Evolutionary conservation across 2,329 filamentous ascomycete species (phyloP).

Genomic region (Metarhizium sp.): DNA sequence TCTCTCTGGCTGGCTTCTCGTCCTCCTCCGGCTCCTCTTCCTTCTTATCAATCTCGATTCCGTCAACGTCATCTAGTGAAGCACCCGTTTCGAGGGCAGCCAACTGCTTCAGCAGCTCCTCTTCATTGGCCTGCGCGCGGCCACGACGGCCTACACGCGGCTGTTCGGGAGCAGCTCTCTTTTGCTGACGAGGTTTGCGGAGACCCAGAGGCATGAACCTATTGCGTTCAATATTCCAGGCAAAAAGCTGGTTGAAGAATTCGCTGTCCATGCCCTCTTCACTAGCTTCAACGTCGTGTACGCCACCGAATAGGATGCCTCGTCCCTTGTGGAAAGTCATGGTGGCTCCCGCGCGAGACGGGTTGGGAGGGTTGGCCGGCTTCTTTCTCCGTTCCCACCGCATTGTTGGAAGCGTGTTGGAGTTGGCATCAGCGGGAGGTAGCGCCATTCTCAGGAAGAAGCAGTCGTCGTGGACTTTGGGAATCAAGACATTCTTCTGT

Average conservation of each 20-base stretch:
- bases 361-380: constrained; percentile 79
- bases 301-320: constrained; percentile 87
- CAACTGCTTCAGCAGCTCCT: constrained; percentile 79
- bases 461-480: constrained; percentile 87
- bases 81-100: constrained; percentile 74
- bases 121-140: constrained; percentile 83
- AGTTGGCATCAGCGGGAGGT: constrained; percentile 56
- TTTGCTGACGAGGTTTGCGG: constrained; percentile 60
- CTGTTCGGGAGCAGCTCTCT: constrained; percentile 44
- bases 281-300: constrained; percentile 83
- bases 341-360: constrained; percentile 75
- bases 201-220: constrained; percentile 80
- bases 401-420: constrained; percentile 59
- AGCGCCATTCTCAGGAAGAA: constrained; percentile 81
- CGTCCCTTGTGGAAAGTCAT: constrained; percentile 93
- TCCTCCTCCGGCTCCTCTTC: constrained; percentile 45
- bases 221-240: constrained; percentile 94
- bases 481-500: constrained; percentile 67
- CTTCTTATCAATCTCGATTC: constrained; percentile 40
- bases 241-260: constrained; percentile 87
- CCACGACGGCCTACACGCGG: constrained; percentile 52
- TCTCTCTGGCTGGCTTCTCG: constrained; percentile 48
- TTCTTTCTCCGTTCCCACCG: constrained; percentile 92
- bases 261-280: constrained; percentile 96
- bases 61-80: constrained; percentile 44